Evolutionary conservation across 345 rosid species (phyloP).

Genomic region (Cardamine resedifolia): DNA sequence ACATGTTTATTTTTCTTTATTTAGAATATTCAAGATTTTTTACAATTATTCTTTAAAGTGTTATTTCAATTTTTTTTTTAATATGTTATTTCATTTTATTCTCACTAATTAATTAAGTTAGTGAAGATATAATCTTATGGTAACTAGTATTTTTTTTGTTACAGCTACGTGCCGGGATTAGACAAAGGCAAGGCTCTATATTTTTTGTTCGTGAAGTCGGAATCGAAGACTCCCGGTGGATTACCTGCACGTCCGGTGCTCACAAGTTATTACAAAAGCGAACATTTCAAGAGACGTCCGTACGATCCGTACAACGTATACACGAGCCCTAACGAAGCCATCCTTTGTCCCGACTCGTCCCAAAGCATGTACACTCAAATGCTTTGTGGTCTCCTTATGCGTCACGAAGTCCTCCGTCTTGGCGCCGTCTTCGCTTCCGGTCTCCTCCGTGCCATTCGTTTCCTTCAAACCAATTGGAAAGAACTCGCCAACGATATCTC

Average conservation of each 20-base stretch:
- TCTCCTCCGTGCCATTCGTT: slow-evolving; percentile 70
- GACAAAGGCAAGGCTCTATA: slow-evolving; percentile 83
- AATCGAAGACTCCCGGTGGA: slow-evolving; percentile 81
- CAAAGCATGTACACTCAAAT: slow-evolving; percentile 94
- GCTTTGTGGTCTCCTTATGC: slow-evolving; percentile 80
- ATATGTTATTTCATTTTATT: background rate
- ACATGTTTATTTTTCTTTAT: background rate
- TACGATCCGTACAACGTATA: slow-evolving; percentile 68
- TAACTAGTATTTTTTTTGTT: background rate
- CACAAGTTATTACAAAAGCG: slow-evolving; percentile 85
- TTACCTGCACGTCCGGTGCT: slow-evolving; percentile 86
- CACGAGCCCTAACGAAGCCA: slow-evolving; percentile 87
- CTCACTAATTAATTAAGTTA: background rate
- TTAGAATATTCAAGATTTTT: background rate
- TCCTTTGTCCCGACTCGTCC: slow-evolving; percentile 76
- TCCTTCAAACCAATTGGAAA: slow-evolving; percentile 72
- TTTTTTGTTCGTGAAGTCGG: slow-evolving; percentile 74
- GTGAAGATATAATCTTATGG: background rate
- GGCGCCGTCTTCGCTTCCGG: slow-evolving; percentile 96
- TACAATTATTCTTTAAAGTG: background rate
- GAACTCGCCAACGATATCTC: slow-evolving; percentile 55
- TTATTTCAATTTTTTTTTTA: background rate
- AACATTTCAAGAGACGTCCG: slow-evolving; percentile 67
- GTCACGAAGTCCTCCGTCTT: slow-evolving; percentile 70
- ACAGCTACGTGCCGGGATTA: slow-evolving; percentile 70